Conservation (phyloP, 345 rosid genomes). For the Salix caprea region DNA sequence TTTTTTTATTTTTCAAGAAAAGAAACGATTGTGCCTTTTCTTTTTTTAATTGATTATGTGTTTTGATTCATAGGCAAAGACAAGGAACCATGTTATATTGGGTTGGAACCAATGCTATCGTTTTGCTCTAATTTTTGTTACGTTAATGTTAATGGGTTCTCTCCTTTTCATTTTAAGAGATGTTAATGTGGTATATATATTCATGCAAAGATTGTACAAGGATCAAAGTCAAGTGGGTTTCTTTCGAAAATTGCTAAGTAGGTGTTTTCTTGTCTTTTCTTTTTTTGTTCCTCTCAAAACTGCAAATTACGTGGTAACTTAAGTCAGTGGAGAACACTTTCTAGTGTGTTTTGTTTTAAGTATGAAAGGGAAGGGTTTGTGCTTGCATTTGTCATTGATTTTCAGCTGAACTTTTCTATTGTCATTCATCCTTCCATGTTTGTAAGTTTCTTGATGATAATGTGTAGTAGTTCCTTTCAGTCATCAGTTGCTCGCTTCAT, state of each 20-base stretch:
- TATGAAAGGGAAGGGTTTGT: background rate
- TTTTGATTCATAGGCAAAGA: constrained; percentile 34
- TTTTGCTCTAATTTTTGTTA: constrained; percentile 12
- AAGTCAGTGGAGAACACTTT: background rate
- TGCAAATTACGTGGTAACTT: background rate
- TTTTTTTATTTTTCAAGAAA: background rate
- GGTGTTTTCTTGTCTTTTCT: background rate
- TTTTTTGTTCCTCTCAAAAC: background rate
- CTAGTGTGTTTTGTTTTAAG: background rate
- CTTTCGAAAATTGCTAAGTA: background rate
- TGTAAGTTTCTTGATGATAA: background rate
- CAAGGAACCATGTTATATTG: constrained; percentile 77
- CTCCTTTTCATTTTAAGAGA: background rate
- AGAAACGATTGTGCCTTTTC: background rate
- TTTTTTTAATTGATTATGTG: background rate
- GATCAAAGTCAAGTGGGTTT: background rate
- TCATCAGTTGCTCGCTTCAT: constrained; percentile 76
- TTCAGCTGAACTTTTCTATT: background rate
- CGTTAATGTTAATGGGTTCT: background rate
- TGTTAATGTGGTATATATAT: background rate
- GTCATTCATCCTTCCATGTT: background rate
- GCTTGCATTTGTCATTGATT: background rate
- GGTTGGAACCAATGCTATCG: constrained; percentile 69
- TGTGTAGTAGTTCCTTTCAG: constrained; percentile 30
- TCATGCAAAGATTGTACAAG: too few species aligned